Base-by-base conservation (phyloP, 768 basidiomycete species). In the Gymnopilus dilepis region DNA sequence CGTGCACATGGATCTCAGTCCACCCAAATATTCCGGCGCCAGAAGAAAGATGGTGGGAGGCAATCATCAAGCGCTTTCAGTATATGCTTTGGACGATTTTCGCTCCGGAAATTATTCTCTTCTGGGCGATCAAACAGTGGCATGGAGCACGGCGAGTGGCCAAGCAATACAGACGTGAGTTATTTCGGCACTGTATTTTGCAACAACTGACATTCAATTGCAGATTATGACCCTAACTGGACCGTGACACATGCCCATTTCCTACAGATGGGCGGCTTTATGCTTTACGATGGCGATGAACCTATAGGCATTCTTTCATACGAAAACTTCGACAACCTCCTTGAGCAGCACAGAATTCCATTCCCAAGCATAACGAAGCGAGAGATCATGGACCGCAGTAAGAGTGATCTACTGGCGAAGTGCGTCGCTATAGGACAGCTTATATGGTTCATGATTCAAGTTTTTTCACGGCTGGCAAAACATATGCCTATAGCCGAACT, bases 341-440 rank as follows among this genome's bases (percentile, higher is more conserved):
- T 59, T 4, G 9, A 31, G n/a, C 48, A 37, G 13, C 47, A 50
- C 21, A 22, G 30, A 34, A 52, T 59, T n/a, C 47, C n/a, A 30
- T 50, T 59, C 12, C 58, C 58, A 6, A 51, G 19, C 26, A 59
- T 59, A n/a, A 41, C 58, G 24, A 52, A 31, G 24, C 19, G 41
- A 28, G 58, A 59, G 7, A 59, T 66, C 4, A 42, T 56, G 58
- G 65, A 69, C 56, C 52, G 57, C 30, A 66, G 65, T 62, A 76
- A 76, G 60, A 71, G 69, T 2, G 71, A 76, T 41, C 58, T 58
- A 0, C 51, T 78, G 4, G 66, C 75, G 2, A 79, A 79, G 47
- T 67, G 66, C 2, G 42, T 77, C 5, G 70, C 71, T 8, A 30
- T 75, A 17, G 24, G 64, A 1, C 78, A 79, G 55, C 61, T 70